Evolutionary conservation across 2,329 filamentous ascomycete species (phyloP), one percentile per base, ranked within the genome.

Genomic region (Beauveria asiatica): DNA sequence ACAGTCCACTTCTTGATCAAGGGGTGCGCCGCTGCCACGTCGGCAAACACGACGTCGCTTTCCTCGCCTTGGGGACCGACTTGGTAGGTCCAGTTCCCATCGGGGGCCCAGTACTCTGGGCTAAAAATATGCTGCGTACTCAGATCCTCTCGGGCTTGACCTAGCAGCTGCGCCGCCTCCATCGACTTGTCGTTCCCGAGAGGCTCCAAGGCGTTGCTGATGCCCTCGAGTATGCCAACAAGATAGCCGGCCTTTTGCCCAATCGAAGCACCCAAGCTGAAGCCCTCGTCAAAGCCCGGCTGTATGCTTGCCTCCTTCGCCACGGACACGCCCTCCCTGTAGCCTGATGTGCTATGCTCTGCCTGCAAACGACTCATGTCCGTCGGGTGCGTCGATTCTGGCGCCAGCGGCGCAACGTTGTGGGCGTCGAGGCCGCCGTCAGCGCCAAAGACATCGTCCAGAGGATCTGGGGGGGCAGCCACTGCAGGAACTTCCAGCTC

Each of bases 281-380:
- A 97, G 0, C 93, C 93, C 64, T 93, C 90, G 70, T 99, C 94
- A 69, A 99, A 97, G 0, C 93, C 93, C 16, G 80, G 80, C 74
- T 99, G 94, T 27, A 97, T 84, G 67, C 85, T 88, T 52, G 80
- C 75, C 27, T 83, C 83, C 72, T 97, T 97, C 37, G 88, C 89
- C 3, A 77, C 78, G 0, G 87, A 82, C 57, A 97, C 83, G 49
- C 93, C 94, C 68, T 97, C 92, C 62, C 93, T 87, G 74, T 97
- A 97, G 21, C 94, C 94, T 44, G 89, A 86, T 8, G 89, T 97
- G 57, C 85, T 82, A 71, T 96, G 91, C 59, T 89, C 86, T 46
- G 84, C 81, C 67, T 88, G 85, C 17, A 96, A 81, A 25, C 88
- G 85, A 21, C 82, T 84, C 55, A 94, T 82, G 67, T 96, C 92